Evolutionary conservation across 2,329 filamentous ascomycete species (phyloP).

Genomic region (Neofusicoccum kwambonambiense): DNA sequence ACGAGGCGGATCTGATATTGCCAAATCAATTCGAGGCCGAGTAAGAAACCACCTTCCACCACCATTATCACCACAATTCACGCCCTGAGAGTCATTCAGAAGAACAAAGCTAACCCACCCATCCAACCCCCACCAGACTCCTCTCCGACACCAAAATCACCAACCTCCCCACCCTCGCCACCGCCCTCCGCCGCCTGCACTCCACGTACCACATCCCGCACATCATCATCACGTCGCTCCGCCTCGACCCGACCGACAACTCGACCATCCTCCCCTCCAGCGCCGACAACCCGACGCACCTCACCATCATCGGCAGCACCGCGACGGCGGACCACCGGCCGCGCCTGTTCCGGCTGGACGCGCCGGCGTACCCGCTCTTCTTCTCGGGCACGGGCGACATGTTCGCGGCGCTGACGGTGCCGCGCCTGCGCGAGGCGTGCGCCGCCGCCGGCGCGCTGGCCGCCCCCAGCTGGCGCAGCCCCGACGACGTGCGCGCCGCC

Average conservation of each 20-base stretch:
- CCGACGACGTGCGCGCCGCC: conserved; percentile 59
- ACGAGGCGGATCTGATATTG: conserved; percentile 83
- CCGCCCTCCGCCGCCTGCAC: conserved; percentile 77
- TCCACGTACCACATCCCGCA: conserved; percentile 75
- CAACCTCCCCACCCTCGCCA: conserved; percentile 68
- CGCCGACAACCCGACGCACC: conserved; percentile 36
- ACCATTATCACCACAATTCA: not conserved
- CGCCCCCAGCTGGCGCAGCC: conserved; percentile 70
- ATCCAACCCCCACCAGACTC: conserved; percentile 53
- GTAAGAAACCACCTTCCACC: conserved; percentile 52
- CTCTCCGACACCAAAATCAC: conserved; percentile 82
- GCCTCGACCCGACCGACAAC: conserved; percentile 57
- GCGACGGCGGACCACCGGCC: conserved; percentile 63
- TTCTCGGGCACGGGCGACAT: conserved; percentile 98
- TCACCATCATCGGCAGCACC: conserved; percentile 76
- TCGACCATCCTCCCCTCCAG: conserved; percentile 31
- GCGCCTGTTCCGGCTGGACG: conserved; percentile 83
- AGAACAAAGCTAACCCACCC: not conserved
- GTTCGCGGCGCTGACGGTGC: conserved; percentile 90
- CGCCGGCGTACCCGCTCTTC: conserved; percentile 86
- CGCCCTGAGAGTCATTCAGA: too few relatives aligned
- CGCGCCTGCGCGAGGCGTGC: conserved; percentile 82
- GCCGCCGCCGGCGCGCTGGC: conserved; percentile 51
- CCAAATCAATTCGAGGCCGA: conserved; percentile 98
- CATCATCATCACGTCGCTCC: conserved; percentile 88